Percentiles rank a stretch among this genome's conserved stretches.
phyloP scores from a whole-genome alignment of 768 basidiomycete genomes.

The Hypholoma sublateritium region DNA sequence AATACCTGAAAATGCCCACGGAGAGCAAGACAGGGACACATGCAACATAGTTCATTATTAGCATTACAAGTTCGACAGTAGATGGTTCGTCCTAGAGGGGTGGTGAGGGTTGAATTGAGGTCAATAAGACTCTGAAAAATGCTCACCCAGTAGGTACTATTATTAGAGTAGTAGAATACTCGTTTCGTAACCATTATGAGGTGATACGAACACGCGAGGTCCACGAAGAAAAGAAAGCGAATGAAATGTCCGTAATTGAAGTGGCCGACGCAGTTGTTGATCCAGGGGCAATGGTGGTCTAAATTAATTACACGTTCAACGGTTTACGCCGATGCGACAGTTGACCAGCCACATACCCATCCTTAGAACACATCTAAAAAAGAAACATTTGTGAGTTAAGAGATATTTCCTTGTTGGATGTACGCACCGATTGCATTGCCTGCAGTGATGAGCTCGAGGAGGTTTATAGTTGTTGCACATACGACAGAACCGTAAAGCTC shows the following conservation, averaged over 20 bases:
- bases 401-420: background rate
- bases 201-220: slow-evolving; percentile 88
- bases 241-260: slow-evolving; percentile 88
- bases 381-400: background rate
- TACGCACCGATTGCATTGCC: slow-evolving; percentile 76
- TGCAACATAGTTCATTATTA: slow-evolving; percentile 84
- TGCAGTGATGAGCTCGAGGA: slow-evolving; percentile 90
- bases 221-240: slow-evolving; percentile 91
- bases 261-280: slow-evolving; percentile 93
- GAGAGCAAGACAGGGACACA: slow-evolving; percentile 84
- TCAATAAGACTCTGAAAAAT: background rate
- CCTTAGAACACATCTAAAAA: slow-evolving; percentile 72
- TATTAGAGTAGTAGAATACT: slow-evolving; percentile 45
- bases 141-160: slow-evolving; percentile 52
- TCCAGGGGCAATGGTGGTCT: slow-evolving; percentile 95
- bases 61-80: slow-evolving; percentile 70
- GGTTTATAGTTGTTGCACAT: slow-evolving; percentile 86
- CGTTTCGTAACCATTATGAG: slow-evolving; percentile 76
- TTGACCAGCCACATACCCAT: slow-evolving; percentile 61
- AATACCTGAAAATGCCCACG: slow-evolving; percentile 89
- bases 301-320: slow-evolving; percentile 40
- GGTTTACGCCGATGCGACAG: background rate
- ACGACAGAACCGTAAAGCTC: slow-evolving; percentile 81
- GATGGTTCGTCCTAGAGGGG: slow-evolving; percentile 65
- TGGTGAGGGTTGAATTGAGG: background rate